Conservation (phyloP, 179 eudicot genomes). For the Vitellaria paradoxa region DNA sequence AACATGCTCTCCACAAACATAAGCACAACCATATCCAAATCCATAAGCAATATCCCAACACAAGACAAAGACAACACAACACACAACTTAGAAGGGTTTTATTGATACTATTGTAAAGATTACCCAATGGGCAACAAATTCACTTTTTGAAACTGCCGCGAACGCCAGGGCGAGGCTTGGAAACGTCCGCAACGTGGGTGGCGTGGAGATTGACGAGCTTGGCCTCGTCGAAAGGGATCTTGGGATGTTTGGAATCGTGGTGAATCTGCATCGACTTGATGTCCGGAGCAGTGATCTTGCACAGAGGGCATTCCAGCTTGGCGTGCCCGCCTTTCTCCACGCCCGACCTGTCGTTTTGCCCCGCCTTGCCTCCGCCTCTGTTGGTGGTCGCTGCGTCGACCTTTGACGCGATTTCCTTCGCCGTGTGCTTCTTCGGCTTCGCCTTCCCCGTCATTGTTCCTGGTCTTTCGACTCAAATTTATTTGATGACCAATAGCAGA, state of each 20-base stretch:
- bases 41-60: not conserved
- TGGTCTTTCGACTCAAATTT: not conserved
- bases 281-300: conserved; percentile 90
- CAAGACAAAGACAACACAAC: not conserved
- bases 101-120: not conserved
- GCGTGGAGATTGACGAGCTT: conserved; percentile 78
- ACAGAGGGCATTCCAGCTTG: conserved; percentile 83
- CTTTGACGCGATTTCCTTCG: conserved; percentile 84
- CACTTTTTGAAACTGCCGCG: conserved; percentile 92
- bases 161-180: conserved; percentile 68
- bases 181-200: conserved; percentile 20
- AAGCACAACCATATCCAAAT: not conserved
- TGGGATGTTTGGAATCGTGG: conserved; percentile 91
- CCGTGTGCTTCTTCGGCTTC: conserved; percentile 99
- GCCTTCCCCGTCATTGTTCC: conserved; percentile 89
- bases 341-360: conserved; percentile 68
- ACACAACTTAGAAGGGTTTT: not conserved
- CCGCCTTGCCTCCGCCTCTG: conserved; percentile 96
- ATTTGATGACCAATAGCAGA: too few relatives aligned
- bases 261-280: conserved; percentile 95
- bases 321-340: conserved; percentile 92
- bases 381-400: conserved; percentile 84
- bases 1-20: not conserved
- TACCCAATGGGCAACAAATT: conserved; percentile 1
- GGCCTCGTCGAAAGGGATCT: conserved; percentile 78